phyloP scores from a whole-genome alignment of 2,329 filamentous ascomycete genomes.

The Botrytis porri region DNA sequence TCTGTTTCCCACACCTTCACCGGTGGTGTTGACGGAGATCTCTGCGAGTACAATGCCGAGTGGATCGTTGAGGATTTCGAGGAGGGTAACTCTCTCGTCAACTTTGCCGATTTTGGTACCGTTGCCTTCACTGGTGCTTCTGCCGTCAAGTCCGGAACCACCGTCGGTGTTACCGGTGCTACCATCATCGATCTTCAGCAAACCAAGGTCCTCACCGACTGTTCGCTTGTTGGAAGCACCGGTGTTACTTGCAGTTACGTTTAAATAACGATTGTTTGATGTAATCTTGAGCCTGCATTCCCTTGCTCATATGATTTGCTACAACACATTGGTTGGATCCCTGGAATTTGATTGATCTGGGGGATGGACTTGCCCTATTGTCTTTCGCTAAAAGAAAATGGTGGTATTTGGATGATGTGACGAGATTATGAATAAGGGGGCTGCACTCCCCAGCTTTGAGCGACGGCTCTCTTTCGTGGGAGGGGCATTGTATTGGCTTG shows the following conservation, averaged over 20 bases:
- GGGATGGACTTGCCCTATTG: neutral
- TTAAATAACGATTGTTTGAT: slow-evolving; percentile 11
- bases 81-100: slow-evolving; percentile 42
- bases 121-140: slow-evolving; percentile 36
- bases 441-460: slow-evolving; percentile 17
- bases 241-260: neutral
- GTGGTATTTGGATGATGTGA: slow-evolving; percentile 1
- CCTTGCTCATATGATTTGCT: neutral
- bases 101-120: slow-evolving; percentile 47
- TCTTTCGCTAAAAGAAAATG: slow-evolving; percentile 6
- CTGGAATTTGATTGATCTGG: slow-evolving; percentile 8
- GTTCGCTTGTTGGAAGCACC: neutral
- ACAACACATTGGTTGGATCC: neutral
- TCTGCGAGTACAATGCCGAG: slow-evolving; percentile 49
- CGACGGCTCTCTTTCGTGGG: slow-evolving; percentile 18
- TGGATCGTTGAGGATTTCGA: slow-evolving; percentile 55
- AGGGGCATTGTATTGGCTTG: slow-evolving; percentile 11
- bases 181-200: slow-evolving; percentile 17
- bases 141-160: neutral
- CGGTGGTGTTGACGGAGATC: slow-evolving; percentile 34
- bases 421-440: slow-evolving; percentile 4
- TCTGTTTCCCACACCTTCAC: slow-evolving; percentile 45
- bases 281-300: neutral
- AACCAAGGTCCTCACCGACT: neutral
- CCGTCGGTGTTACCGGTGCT: slow-evolving; percentile 8